Percentiles rank a stretch among this genome's conserved stretches.
Conservation (phyloP, 1,139 yeast species). For the Geotrichum siamense region DNA sequence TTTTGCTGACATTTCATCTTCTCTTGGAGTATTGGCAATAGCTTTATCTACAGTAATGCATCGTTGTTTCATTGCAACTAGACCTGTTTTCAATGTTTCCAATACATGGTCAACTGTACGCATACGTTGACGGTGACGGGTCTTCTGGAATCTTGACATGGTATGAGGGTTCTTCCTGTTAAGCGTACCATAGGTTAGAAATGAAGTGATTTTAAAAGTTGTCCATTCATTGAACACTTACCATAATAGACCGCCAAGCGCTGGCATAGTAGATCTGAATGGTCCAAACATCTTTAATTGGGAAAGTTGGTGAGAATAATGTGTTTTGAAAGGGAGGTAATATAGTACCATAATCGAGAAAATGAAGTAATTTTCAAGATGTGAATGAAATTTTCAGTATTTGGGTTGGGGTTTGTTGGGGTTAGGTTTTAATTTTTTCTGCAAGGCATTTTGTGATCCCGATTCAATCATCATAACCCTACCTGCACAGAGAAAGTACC, state of each 20-base stretch:
- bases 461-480: no score
- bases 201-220: neutral
- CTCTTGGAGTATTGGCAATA: constrained; percentile 61
- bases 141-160: constrained; percentile 73
- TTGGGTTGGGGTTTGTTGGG: no score
- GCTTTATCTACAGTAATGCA: constrained; percentile 49
- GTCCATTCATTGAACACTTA: constrained; percentile 36
- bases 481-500: no score
- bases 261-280: constrained; percentile 55
- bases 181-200: neutral
- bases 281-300: constrained; percentile 68
- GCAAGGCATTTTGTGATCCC: no score
- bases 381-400: no score
- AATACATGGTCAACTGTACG: constrained; percentile 73
- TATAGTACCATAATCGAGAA: no score
- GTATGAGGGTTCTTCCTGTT: constrained; percentile 60
- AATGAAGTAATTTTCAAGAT: no score
- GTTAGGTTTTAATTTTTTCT: no score
- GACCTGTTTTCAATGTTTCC: constrained; percentile 58
- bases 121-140: constrained; percentile 76
- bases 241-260: constrained; percentile 84
- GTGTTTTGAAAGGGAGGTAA: no score
- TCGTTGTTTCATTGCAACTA: constrained; percentile 45
- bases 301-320: no score
- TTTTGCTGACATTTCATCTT: constrained; percentile 64